Percentiles rank a stretch among this genome's conserved stretches.
These are phyloP conservation scores for Ceratocystis alfenasii DNA, from an alignment of 2,329 filamentous ascomycete species.

Conservation along the genomic window DNA sequence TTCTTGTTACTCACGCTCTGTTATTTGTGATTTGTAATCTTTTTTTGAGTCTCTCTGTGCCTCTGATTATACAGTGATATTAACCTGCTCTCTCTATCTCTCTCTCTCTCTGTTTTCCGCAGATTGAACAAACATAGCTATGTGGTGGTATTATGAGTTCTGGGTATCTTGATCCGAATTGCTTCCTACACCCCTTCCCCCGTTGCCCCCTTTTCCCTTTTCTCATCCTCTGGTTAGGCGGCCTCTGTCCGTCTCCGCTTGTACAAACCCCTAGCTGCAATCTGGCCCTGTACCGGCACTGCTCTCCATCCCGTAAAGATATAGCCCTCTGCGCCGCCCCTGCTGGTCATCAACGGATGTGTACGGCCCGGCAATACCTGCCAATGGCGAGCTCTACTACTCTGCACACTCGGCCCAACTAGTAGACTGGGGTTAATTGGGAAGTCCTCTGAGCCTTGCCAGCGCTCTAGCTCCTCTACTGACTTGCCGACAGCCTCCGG, in stretches of 20 bases:
- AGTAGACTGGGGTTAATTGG: slow-evolving; percentile 77
- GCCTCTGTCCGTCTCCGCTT: slow-evolving; percentile 53
- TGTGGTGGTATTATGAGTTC: slow-evolving; percentile 8
- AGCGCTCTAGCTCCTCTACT: slow-evolving; percentile 41
- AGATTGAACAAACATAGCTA: neutral
- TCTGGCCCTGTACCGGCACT: slow-evolving; percentile 63
- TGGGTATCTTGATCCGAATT: slow-evolving; percentile 5
- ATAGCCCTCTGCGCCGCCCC: slow-evolving; percentile 81
- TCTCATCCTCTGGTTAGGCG: slow-evolving; percentile 16
- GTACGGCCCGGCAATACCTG: slow-evolving; percentile 86
- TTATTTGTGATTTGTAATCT: neutral
- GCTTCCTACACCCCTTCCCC: neutral
- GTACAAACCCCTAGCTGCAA: slow-evolving; percentile 71
- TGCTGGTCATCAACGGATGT: slow-evolving; percentile 84
- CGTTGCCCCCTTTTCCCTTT: neutral
- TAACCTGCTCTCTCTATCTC: neutral
- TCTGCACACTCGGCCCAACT: slow-evolving; percentile 69
- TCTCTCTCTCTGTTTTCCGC: neutral
- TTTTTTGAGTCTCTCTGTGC: neutral
- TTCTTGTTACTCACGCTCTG: neutral
- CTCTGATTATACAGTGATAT: neutral
- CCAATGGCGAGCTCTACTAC: slow-evolving; percentile 65
- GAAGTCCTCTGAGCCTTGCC: slow-evolving; percentile 60
- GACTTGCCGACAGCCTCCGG: slow-evolving; percentile 36
- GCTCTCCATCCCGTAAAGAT: slow-evolving; percentile 75